These are phyloP conservation scores for Ganoderma leucocontextum DNA, from an alignment of 1,284 basidiomycete genomes.

Conservation along the genomic window DNA sequence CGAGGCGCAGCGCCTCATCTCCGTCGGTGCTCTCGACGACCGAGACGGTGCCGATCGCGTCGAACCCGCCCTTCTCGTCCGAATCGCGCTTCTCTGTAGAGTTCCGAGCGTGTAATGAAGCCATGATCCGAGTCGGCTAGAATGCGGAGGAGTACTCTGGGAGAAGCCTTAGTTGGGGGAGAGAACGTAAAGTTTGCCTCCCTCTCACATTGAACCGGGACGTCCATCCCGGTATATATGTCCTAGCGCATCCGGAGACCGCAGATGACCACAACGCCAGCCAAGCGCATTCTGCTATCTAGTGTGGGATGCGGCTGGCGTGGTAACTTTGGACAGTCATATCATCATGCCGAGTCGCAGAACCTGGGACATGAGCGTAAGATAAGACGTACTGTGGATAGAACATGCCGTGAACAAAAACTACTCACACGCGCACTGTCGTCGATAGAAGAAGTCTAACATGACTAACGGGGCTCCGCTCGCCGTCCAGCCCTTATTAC, in stretches of 20 bases:
- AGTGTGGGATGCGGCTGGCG: conserved; percentile 2
- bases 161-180: conserved; percentile 13
- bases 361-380: background rate
- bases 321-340: background rate
- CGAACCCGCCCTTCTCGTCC: conserved; percentile 34
- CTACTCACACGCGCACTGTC: conserved; percentile 27
- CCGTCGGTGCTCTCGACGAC: conserved; percentile 50
- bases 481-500: background rate
- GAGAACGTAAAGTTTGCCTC: conserved; percentile 9
- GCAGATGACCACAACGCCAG: conserved; percentile 6
- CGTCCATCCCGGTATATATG: conserved; percentile 18
- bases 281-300: conserved; percentile 17
- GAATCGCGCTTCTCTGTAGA: conserved; percentile 20
- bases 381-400: conserved; percentile 30
- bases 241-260: conserved; percentile 6
- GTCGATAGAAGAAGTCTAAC: conserved; percentile 23
- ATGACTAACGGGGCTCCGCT: conserved; percentile 2
- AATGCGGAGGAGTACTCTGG: background rate
- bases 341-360: background rate
- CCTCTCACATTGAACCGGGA: conserved; percentile 18
- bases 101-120: conserved; percentile 22
- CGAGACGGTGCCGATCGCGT: conserved; percentile 29
- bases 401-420: conserved; percentile 23
- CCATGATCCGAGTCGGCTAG: conserved; percentile 12
- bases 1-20: conserved; percentile 68